These are phyloP conservation scores for Neoboletus subvelutipes DNA, from an alignment of 768 basidiomycete genomes.

Conservation along the genomic window DNA sequence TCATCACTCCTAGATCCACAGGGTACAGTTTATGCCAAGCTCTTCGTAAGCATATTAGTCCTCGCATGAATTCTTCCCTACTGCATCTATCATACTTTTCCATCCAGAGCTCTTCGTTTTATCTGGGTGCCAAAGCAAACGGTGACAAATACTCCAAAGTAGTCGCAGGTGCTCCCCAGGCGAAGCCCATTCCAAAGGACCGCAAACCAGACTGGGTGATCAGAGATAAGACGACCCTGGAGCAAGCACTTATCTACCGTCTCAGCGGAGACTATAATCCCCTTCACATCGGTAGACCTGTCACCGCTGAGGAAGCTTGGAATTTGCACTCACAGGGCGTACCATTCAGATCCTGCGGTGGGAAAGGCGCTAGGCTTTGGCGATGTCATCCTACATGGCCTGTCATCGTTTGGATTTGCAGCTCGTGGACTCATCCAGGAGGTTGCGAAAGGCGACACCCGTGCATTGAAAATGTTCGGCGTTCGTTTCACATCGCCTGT, in stretches of 20 bases:
- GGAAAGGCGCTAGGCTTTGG: slow-evolving; percentile 78
- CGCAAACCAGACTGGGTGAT: slow-evolving; percentile 60
- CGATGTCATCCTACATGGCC: slow-evolving; percentile 82
- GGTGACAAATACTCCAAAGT: slow-evolving; percentile 61
- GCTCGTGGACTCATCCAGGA: slow-evolving; percentile 72
- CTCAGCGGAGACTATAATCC: slow-evolving; percentile 81
- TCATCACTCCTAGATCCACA: slow-evolving; percentile 59
- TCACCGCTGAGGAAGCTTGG: not conserved
- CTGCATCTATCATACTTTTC: not conserved
- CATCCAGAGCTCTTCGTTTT: slow-evolving; percentile 60
- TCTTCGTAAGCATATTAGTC: slow-evolving; percentile 48
- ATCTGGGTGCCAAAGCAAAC: slow-evolving; percentile 64
- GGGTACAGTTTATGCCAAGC: slow-evolving; percentile 58
- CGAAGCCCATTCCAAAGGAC: slow-evolving; percentile 60
- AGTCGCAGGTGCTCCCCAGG: slow-evolving; percentile 59
- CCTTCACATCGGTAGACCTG: slow-evolving; percentile 60
- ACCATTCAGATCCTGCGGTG: slow-evolving; percentile 59
- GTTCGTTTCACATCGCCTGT: slow-evolving; percentile 82
- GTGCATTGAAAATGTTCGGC: slow-evolving; percentile 64
- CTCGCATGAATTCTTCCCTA: not conserved
- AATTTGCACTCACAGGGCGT: not conserved
- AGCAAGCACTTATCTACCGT: slow-evolving; percentile 70
- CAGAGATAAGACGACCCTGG: slow-evolving; percentile 58
- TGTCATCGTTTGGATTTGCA: slow-evolving; percentile 79
- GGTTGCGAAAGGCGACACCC: slow-evolving; percentile 59